phyloP scores from a whole-genome alignment of 345 rosid genomes.

The Brassica nigra region DNA sequence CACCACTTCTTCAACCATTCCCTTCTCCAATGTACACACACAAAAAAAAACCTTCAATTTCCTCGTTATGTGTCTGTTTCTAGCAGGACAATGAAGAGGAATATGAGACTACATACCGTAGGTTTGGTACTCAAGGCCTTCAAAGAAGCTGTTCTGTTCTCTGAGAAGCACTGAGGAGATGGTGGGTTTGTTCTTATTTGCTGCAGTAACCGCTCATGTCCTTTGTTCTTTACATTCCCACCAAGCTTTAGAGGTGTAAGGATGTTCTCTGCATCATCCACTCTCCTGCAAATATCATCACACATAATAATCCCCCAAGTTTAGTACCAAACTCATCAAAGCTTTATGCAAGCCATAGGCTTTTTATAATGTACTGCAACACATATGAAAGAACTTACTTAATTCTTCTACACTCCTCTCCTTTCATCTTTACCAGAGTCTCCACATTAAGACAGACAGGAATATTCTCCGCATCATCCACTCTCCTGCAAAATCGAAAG shows the following conservation, averaged over 20 bases:
- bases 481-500: slow-evolving; percentile 29
- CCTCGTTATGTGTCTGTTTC: not conserved
- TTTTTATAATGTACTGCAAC: not conserved
- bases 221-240: slow-evolving; percentile 63
- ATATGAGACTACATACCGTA: slow-evolving; percentile 48
- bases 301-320: not conserved
- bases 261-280: slow-evolving; percentile 60
- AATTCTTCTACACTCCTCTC: slow-evolving; percentile 49
- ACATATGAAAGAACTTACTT: slow-evolving; percentile 50
- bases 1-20: slow-evolving; percentile 57
- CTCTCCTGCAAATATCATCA: slow-evolving; percentile 25
- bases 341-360: not conserved
- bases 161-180: slow-evolving; percentile 95
- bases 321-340: not conserved
- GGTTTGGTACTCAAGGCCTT: slow-evolving; percentile 53
- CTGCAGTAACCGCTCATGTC: slow-evolving; percentile 59
- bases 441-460: slow-evolving; percentile 56
- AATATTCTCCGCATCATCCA: slow-evolving; percentile 62
- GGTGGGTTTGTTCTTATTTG: slow-evolving; percentile 92
- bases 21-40: slow-evolving; percentile 49
- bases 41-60: not conserved
- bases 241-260: slow-evolving; percentile 55
- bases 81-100: not conserved
- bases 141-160: slow-evolving; percentile 40
- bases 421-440: slow-evolving; percentile 52